Base-by-base conservation (phyloP, 805 yeast species). In the Kockiozyma suomiensis region DNA sequence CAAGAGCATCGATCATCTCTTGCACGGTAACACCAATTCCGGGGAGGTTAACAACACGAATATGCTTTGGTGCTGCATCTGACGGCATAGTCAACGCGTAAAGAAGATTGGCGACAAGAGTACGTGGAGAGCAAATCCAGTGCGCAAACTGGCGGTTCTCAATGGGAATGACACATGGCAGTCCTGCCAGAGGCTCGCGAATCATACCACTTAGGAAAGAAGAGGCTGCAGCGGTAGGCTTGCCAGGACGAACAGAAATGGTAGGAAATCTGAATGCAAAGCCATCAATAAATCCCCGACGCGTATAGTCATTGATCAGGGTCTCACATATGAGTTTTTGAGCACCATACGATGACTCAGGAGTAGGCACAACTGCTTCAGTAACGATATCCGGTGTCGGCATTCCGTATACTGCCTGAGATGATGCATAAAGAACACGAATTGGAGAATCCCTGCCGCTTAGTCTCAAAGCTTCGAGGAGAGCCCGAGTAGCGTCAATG, bases 281-380 rank as follows among this genome's bases (percentile, higher is more conserved):
- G 7, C 70, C 70, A 26, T 68, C 70, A 47, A 68, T 46, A 47
- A 56, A 68, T 37, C 67, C 67, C 19, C 69, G 56, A 21, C 70
- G 63, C 17, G 68, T 56, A 48, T 68, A 68, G 47, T 68, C 70
- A 46, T 65, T 64, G 33, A 68, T 46, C 41, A 68, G 50, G 2
- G 47, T 32, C 60, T 68, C 70, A 58, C 68, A 61, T 17, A 68
- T 62, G 32, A 58, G 50, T 58, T 68, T 68, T 51, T 68, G 66
- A n/a, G 68, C 64, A 15, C 70, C 70, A 45, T 68, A 68, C 15
- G 70, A 67, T 15, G 69, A 66, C 52, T 66, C 68, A 15, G 70
- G 70, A 32, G 61, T 66, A 17, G 68, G 60, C 35, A 63, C 65
- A 26, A 60, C 65, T n/a, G 54, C 23, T 55, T 68, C 70, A 35